Evolutionary conservation across 345 rosid genomes (phyloP).

Genomic region (Melaleuca quinquenervia): DNA sequence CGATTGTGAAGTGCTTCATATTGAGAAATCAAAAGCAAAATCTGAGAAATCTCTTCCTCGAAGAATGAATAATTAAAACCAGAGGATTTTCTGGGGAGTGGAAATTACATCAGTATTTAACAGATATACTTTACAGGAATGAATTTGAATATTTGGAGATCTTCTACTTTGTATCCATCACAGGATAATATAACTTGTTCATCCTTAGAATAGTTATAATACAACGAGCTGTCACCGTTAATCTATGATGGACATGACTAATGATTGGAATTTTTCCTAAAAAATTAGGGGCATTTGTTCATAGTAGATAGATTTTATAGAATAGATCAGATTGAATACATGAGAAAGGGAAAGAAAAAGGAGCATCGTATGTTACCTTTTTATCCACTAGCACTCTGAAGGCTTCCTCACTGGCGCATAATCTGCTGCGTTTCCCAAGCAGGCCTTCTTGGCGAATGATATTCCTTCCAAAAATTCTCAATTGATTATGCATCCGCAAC

Average conservation of each 20-base stretch:
- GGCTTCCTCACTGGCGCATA: rapidly evolving
- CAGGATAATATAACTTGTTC: no score
- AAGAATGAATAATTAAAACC: no score
- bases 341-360: background rate
- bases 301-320: background rate
- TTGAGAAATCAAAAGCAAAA: no score
- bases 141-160: no score
- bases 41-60: no score
- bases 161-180: no score
- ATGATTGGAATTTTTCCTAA: background rate
- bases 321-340: background rate
- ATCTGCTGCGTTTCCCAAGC: rapidly evolving
- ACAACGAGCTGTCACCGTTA: background rate
- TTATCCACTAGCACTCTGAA: rapidly evolving
- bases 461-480: background rate
- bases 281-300: background rate
- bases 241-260: background rate
- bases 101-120: no score
- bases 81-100: no score
- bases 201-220: background rate
- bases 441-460: rapidly evolving
- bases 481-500: background rate
- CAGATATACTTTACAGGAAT: no score
- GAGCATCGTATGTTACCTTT: background rate
- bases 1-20: no score